A percentile compares a stretch with the other conserved stretches of the same genome.
Evolutionary conservation across 139 green algal genomes (phyloP).

Genomic region (Ettlia oleoabundans): DNA sequence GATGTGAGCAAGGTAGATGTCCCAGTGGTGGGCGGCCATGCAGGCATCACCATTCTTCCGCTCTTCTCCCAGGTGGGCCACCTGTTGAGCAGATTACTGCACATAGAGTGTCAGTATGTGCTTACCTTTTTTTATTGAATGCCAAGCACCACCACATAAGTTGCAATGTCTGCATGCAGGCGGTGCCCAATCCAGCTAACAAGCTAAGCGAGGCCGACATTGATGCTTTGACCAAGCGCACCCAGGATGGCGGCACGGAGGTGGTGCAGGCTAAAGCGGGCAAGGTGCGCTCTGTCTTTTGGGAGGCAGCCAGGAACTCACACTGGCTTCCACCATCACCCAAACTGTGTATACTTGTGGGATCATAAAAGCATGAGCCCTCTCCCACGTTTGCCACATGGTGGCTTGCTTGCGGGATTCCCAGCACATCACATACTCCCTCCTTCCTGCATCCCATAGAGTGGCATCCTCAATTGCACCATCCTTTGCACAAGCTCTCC

Average conservation of each 20-base stretch:
- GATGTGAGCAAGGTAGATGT: constrained; percentile 90
- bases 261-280: constrained; percentile 95
- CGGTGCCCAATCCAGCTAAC: constrained; percentile 59
- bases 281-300: constrained; percentile 59
- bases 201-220: constrained; percentile 79
- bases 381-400: too few species aligned
- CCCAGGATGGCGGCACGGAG: constrained; percentile 98
- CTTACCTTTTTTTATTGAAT: too few species aligned
- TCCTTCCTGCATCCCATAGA: too few species aligned
- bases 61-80: constrained; percentile 91
- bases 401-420: too few species aligned
- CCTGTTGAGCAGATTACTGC: background rate
- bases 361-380: too few species aligned
- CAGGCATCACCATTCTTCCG: constrained; percentile 98
- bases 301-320: too few species aligned
- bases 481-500: too few species aligned
- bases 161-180: background rate
- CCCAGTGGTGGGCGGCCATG: constrained; percentile 97
- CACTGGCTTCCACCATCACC: too few species aligned
- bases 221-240: constrained; percentile 95
- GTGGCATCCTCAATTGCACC: too few species aligned
- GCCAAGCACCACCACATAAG: background rate
- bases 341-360: too few species aligned
- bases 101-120: too few species aligned
- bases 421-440: too few species aligned